Evolutionary conservation across 371 early-diverging fungal species (phyloP).

Genomic region (Actinomortierella ambigua): DNA sequence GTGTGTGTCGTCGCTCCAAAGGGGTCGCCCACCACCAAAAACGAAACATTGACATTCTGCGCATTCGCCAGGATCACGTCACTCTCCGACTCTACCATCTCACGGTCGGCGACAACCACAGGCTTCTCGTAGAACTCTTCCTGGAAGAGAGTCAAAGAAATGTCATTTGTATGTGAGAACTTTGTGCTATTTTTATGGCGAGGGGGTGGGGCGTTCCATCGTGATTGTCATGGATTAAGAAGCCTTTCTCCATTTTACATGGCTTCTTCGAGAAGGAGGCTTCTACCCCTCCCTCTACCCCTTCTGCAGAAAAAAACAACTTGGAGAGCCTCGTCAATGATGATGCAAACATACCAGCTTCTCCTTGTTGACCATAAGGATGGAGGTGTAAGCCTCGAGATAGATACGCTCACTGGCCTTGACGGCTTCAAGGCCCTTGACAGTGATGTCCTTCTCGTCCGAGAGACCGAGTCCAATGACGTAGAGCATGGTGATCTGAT

Average conservation of each 20-base stretch:
- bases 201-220: no score
- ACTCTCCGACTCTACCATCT: conserved; percentile 95
- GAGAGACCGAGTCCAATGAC: conserved; percentile 97
- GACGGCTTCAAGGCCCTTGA: conserved; percentile 95
- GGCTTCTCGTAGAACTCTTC: conserved; percentile 89
- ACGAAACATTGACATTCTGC: conserved; percentile 87
- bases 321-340: not conserved
- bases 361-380: conserved; percentile 86
- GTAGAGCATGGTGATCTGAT: conserved; percentile 74
- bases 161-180: not conserved
- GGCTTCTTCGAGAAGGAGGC: no score
- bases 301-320: no score
- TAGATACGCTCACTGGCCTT: conserved; percentile 89
- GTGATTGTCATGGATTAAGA: no score
- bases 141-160: conserved; percentile 35
- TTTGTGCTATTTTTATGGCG: no score
- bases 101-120: conserved; percentile 92
- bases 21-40: conserved; percentile 99
- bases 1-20: conserved; percentile 99
- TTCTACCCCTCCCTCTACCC: no score
- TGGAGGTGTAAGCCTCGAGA: conserved; percentile 99
- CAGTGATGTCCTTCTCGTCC: conserved; percentile 95
- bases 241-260: no score
- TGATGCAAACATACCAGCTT: conserved; percentile 62
- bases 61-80: conserved; percentile 92